Base-by-base conservation (phyloP, 2,329 filamentous ascomycete species). In the Apiospora aurea region DNA sequence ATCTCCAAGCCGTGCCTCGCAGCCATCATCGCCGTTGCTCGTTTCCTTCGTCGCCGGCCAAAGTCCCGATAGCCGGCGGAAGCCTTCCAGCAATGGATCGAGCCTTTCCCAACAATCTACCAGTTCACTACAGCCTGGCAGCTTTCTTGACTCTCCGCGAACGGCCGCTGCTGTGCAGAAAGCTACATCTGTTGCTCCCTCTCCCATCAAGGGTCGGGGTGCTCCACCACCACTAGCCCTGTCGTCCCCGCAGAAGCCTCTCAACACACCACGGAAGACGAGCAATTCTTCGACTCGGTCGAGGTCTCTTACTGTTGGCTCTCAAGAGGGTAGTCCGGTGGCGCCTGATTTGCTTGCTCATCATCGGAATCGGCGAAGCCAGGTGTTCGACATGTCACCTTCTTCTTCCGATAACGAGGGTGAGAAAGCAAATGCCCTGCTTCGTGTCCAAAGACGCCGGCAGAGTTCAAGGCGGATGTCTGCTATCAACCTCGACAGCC, bases 401-500 rank as follows among this genome's bases (percentile, higher is more conserved):
- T 98, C 96, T 0, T 98, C 96, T 0, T 99, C 96, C 0, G 96
- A 99, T 79, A 99, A 97, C 73, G 96, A 99, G 82, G 95, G 97
- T 69, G 93, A 96, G 64, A 94, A 97, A 78, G 93, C 95, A 10
- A 97, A 95, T 80, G 95, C 93, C 1, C 86, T 98, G 14, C 88
- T 99, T 61, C 94, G 97, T 69, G 96, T 99, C 4, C 96, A 99
- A 80, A 89, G 96, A 47, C 92, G 96, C 13, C 91, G 96, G n/a
- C 96, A 98, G 81, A 98, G 95, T 81, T 97, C 96, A n/a, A 89
- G 96, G 26, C 91, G 96, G 69, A 89, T 98, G 79, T 99, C 96
- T 0, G 95, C 97, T 78, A 95, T 98, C 78, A 95, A 92, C 69
- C 87, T 97, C 49, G 89, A 93, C 53, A 95, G 96, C 70, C 96